A percentile compares a stretch with the other conserved stretches of the same genome.
Evolutionary conservation across 2,329 filamentous ascomycete species (phyloP).

Genomic region (Fusarium sp.): DNA sequence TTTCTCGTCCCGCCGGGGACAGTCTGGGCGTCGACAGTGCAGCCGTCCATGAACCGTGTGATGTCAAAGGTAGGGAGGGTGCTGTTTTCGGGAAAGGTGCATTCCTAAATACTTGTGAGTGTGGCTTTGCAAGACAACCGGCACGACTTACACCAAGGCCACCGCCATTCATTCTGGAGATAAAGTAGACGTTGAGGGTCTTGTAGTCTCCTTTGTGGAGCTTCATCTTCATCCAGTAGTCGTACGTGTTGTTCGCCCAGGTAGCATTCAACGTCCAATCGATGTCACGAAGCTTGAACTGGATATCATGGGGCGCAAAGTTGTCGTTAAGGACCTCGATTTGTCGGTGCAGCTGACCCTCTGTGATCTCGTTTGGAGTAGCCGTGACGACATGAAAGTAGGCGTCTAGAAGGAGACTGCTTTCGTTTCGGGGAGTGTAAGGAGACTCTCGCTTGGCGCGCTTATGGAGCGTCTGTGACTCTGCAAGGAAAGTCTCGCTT

Average conservation of each 20-base stretch:
- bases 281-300: not conserved
- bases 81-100: not conserved
- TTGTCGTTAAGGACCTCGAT: not conserved
- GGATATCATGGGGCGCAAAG: not conserved
- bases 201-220: not conserved
- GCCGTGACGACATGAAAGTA: not conserved
- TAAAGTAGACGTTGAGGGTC: not conserved
- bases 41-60: not conserved
- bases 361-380: not conserved
- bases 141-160: not conserved
- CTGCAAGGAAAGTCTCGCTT: not conserved
- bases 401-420: not conserved
- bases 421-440: not conserved
- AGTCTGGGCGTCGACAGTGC: not conserved
- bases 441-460: not conserved
- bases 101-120: not conserved
- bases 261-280: not conserved
- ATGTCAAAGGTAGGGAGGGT: not conserved
- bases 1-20: not conserved
- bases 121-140: not conserved
- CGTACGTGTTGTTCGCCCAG: not conserved
- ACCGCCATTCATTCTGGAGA: not conserved
- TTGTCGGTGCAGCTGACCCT: not conserved
- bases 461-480: not conserved
- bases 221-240: not conserved